phyloP scores from a whole-genome alignment of 768 basidiomycete species.

The Symmetrospora coprosmae region DNA sequence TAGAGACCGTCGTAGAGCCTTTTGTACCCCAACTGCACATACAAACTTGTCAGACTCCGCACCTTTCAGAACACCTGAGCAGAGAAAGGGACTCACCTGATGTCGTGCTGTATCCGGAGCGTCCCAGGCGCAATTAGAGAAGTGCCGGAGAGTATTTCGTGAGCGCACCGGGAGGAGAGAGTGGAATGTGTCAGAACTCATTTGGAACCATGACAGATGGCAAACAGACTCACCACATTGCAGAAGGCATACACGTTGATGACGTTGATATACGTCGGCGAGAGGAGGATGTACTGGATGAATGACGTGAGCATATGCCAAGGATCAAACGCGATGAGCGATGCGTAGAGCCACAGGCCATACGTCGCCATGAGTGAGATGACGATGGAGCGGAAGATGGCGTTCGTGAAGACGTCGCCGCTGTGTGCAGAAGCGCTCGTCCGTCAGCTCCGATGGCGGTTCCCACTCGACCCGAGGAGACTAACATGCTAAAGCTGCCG shows the following conservation, averaged over 20 bases:
- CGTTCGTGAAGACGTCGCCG: constrained; percentile 10
- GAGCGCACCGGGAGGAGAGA: constrained; percentile 3
- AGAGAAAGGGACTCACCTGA: not conserved
- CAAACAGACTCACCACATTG: too few relatives aligned
- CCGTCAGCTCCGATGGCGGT: not conserved
- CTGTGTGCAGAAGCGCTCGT: not conserved
- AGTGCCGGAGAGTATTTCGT: not conserved
- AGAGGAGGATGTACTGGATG: constrained; percentile 77
- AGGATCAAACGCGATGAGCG: constrained; percentile 48
- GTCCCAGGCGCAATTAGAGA: not conserved
- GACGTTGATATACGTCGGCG: constrained; percentile 84
- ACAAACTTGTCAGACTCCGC: constrained; percentile 4
- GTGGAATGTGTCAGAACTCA: not conserved
- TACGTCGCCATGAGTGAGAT: constrained; percentile 72
- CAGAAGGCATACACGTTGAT: constrained; percentile 40
- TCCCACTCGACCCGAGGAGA: constrained; percentile 45
- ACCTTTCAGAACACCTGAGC: not conserved
- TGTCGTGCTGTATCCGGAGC: not conserved
- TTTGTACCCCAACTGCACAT: constrained; percentile 52
- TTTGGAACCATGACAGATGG: not conserved
- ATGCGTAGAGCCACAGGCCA: constrained; percentile 72
- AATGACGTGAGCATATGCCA: constrained; percentile 99
- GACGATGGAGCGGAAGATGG: constrained; percentile 62
- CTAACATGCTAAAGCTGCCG: constrained; percentile 42
- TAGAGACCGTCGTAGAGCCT: constrained; percentile 71